Base-by-base conservation (phyloP, 1,284 basidiomycete species). In the Caloboletus inedulis region DNA sequence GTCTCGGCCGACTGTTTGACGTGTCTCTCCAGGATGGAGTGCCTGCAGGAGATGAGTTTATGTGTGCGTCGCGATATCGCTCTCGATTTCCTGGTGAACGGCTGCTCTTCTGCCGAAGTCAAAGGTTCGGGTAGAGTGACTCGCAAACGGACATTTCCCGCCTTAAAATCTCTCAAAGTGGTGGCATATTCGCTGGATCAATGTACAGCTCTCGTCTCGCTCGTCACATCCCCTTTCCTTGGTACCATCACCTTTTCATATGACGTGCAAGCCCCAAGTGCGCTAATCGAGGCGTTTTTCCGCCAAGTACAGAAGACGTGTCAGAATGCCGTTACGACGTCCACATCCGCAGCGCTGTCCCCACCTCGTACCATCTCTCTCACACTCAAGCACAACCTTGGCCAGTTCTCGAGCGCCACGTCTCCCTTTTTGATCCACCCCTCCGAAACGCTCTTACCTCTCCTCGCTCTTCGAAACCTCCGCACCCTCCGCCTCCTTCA, bases 341-440 rank as follows among this genome's bases (percentile, higher is more conserved):
- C 52, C 18, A 31, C 7, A 6, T 23, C 41, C 6, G 19, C 39
- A 4, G 4, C 27, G 7, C 16, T 23, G 27, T 40, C 37, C 3
- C 29, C 44, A 7, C 34, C 40, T n/a, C 49, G 12, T 4, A 18
- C 41, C 9, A 43, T 62, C 44, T 60, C 63, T 19, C 52, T 71
- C 44, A 61, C 53, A 16, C 52, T 70, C 19, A 69, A 66, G 41
- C 67, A 67, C 43, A 63, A 60, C 39, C 54, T 67, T 1, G 53
- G 57, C 23, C 49, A 52, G 8, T 51, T 49, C 42, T 57, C 62
- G 16, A 60, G 55, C 31, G 44, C 61, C 7, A 16, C 43, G 3
- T 23, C 50, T 1, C 65, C 68, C 25, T 69, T 56, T 34, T 46
- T 69, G 35, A 52, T 69, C 48, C 58, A 55, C 48, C 47, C 61